These are phyloP conservation scores for Cercospora berteroae DNA, from an alignment of 2,329 filamentous ascomycete species.

Conservation along the genomic window DNA sequence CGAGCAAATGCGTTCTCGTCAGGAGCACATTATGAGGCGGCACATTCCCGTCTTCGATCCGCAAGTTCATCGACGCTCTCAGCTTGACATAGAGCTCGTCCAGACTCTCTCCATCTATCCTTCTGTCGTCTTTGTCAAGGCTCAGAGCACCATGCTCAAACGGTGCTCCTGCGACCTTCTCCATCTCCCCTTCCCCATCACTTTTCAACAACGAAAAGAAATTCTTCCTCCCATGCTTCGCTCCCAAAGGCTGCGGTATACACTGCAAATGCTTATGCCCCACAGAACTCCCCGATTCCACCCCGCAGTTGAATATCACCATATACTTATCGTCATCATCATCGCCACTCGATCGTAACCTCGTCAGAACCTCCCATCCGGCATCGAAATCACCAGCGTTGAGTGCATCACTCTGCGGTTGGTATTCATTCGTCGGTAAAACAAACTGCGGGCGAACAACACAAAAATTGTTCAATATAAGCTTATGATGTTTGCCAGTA, in stretches of 20 bases:
- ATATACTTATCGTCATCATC: constrained; percentile 30
- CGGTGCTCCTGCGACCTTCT: background rate
- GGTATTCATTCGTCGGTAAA: constrained; percentile 42
- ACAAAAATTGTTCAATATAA: constrained; percentile 42
- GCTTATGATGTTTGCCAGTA: constrained; percentile 34
- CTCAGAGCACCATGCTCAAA: constrained; percentile 11
- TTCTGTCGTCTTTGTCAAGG: background rate
- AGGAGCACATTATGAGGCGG: constrained; percentile 39
- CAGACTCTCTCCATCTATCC: background rate
- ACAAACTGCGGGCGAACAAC: constrained; percentile 41
- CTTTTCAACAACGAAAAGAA: constrained; percentile 16
- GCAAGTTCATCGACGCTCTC: constrained; percentile 10
- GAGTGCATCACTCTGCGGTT: constrained; percentile 42
- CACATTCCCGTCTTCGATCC: constrained; percentile 17
- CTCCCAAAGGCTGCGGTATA: constrained; percentile 36
- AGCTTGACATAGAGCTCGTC: constrained; percentile 26
- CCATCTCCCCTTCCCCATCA: background rate
- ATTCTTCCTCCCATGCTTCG: constrained; percentile 2
- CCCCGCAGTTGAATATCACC: constrained; percentile 49
- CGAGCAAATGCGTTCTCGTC: constrained; percentile 36
- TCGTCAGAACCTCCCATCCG: constrained; percentile 39
- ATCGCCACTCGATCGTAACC: constrained; percentile 18
- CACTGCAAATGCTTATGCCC: constrained; percentile 50
- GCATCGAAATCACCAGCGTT: constrained; percentile 40
- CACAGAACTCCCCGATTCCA: constrained; percentile 44